phyloP scores from a whole-genome alignment of 2,329 filamentous ascomycete species.

The Botrytis fragariae region DNA sequence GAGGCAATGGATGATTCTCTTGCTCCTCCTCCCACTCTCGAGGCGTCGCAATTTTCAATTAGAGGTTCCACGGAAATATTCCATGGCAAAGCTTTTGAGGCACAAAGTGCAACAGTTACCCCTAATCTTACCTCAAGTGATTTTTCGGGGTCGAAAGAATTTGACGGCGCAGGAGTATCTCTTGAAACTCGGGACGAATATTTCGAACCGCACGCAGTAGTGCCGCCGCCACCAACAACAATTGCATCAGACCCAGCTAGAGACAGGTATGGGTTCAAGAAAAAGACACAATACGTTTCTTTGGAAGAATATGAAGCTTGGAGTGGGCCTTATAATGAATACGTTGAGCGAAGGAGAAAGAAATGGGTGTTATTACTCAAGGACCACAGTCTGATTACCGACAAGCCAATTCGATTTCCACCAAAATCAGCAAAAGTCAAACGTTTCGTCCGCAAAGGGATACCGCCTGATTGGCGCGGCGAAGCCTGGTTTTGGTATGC shows the following conservation, averaged over 20 bases:
- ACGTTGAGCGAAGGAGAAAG: conserved; percentile 68
- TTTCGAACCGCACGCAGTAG: conserved; percentile 16
- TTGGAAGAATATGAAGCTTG: conserved; percentile 77
- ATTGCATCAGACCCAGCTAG: conserved; percentile 42
- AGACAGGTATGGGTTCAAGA: conserved; percentile 91
- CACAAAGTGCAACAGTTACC: conserved; percentile 46
- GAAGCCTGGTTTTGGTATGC: conserved; percentile 97
- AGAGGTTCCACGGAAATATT: conserved; percentile 44
- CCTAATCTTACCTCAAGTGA: neutral
- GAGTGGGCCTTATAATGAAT: conserved; percentile 71
- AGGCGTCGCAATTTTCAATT: conserved; percentile 22
- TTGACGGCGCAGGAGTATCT: conserved; percentile 21
- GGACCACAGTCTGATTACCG: conserved; percentile 70
- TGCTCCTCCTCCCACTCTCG: conserved; percentile 12
- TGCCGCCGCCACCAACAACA: conserved; percentile 26
- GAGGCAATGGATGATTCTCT: conserved; percentile 33
- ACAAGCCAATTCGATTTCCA: conserved; percentile 74
- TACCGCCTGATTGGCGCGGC: conserved; percentile 91
- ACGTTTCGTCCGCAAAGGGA: conserved; percentile 87
- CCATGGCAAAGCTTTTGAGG: conserved; percentile 36
- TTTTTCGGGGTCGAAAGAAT: conserved; percentile 4
- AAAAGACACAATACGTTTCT: conserved; percentile 75
- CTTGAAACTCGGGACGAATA: conserved; percentile 23
- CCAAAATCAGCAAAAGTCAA: conserved; percentile 79
- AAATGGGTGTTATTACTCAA: conserved; percentile 82